A percentile compares a stretch with the other conserved stretches of the same genome.
Conservation (phyloP, 768 basidiomycete genomes). For the Tubosaeta sp. region DNA sequence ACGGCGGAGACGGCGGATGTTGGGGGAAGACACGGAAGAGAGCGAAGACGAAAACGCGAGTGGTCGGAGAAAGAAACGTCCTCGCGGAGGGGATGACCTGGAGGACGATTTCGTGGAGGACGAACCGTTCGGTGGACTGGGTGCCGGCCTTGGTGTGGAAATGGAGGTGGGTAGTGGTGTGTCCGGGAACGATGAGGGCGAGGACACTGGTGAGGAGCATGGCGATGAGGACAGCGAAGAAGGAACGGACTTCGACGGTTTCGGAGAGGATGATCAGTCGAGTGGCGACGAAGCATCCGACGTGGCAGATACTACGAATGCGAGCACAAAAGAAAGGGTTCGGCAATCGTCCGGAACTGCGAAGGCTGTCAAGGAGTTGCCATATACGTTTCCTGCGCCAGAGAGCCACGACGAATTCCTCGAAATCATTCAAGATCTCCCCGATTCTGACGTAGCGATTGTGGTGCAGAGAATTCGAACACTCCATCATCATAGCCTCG, state of each 20-base stretch:
- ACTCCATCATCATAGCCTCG: constrained; percentile 89
- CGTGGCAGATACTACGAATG: constrained; percentile 35
- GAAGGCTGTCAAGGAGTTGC: constrained; percentile 57
- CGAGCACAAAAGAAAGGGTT: constrained; percentile 33
- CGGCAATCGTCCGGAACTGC: constrained; percentile 29
- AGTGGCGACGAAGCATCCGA: constrained; percentile 36
- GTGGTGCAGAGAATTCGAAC: constrained; percentile 90
- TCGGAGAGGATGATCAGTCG: constrained; percentile 32
- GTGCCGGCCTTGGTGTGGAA: constrained; percentile 35
- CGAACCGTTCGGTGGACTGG: constrained; percentile 33
- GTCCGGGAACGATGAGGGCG: constrained; percentile 32
- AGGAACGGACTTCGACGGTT: constrained; percentile 30
- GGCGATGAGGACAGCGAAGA: constrained; percentile 29
- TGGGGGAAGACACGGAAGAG: constrained; percentile 69
- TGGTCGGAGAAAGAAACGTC: constrained; percentile 44
- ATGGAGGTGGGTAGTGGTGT: constrained; percentile 42
- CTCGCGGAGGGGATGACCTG: constrained; percentile 78
- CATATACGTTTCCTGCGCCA: constrained; percentile 92
- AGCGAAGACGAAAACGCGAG: constrained; percentile 53
- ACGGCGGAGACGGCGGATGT: constrained; percentile 74
- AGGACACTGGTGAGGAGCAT: constrained; percentile 26
- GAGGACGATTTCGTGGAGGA: constrained; percentile 77
- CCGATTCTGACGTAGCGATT: constrained; percentile 67
- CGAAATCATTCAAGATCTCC: constrained; percentile 68
- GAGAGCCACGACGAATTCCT: constrained; percentile 83